Evolutionary conservation across 768 basidiomycete species (phyloP), one percentile per base, ranked within the genome.

Genomic region (Pleurotus pulmonarius): DNA sequence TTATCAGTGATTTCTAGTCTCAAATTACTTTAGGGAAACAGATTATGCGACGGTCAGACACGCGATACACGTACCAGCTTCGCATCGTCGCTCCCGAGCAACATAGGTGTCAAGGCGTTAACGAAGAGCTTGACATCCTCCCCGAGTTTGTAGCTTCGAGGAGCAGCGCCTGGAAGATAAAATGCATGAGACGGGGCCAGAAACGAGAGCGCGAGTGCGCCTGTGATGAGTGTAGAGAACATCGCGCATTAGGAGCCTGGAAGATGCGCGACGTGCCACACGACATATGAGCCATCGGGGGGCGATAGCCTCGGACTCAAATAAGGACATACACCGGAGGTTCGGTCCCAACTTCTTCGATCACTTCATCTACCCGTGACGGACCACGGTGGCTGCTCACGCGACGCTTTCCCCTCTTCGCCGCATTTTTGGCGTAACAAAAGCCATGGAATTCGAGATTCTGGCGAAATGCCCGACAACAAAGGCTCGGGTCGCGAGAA

Each of bases 151-250:
- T 93, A 98, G 69, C 93, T 86, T 65, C 83, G 86, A 0, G 96
- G 96, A 5, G 95, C 92, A 25, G 95, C 83, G 22, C 89, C 89
- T 22, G 95, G 95, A 39, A 98, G 82, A 69, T 98, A 98, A 76
- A 98, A 98, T 3, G 90, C 90, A 52, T 74, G 62, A 43, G 72
- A 56, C 40, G 61, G 64, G 18, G 67, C 61, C 16, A 67, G 56
- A 40, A 67, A 49, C 47, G 61, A 61, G 44, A 63, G 59, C 34
- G 62, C 52, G 38, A 65, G 47, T 15, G 60, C 54, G 22, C 63
- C 61, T 15, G 40, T n/a, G 13, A 24, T 45, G 24, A 46, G 54
- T 16, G 26, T 24, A 29, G 54, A 41, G 51, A 18, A 25, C 51
- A 52, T 52, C 37, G 38, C 15, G 51, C 51, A 52, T 52, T 26